These are phyloP conservation scores for Diaporthe citri DNA, from an alignment of 2,329 filamentous ascomycete species.

Conservation along the genomic window DNA sequence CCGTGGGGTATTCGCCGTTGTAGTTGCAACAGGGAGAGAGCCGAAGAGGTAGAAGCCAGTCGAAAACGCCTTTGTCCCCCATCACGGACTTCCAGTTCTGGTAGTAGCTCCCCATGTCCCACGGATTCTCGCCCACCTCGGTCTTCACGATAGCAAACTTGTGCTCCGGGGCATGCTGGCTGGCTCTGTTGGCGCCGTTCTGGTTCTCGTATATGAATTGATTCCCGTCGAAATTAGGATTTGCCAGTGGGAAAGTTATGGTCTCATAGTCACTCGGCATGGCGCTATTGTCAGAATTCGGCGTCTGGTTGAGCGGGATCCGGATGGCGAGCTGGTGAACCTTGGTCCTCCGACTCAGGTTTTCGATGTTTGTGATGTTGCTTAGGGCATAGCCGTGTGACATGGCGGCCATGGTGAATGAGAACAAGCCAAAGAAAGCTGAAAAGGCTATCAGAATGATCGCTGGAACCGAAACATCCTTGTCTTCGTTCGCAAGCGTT, in stretches of 20 bases:
- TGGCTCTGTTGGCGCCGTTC: conserved; percentile 19
- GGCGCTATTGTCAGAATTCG: conserved; percentile 3
- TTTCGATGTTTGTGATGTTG: conserved; percentile 90
- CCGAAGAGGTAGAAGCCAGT: conserved; percentile 86
- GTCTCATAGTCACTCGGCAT: conserved; percentile 55
- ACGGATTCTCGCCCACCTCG: conserved; percentile 83
- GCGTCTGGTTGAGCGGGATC: conserved; percentile 61
- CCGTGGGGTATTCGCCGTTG: conserved; percentile 35
- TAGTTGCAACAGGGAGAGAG: conserved; percentile 73
- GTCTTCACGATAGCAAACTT: conserved; percentile 83
- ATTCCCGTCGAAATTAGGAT: conserved; percentile 40
- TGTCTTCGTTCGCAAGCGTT: conserved; percentile 60
- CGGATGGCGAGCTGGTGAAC: conserved; percentile 82
- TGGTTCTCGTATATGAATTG: conserved; percentile 42
- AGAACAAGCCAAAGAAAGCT: conserved; percentile 84
- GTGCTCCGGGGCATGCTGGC: conserved; percentile 40
- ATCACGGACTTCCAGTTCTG: conserved; percentile 85
- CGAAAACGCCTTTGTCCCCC: conserved; percentile 71
- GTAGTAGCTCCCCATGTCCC: conserved; percentile 77
- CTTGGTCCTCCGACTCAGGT: conserved; percentile 70
- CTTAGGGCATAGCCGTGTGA: conserved; percentile 76
- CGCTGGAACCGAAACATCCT: conserved; percentile 68
- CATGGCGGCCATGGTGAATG: conserved; percentile 80
- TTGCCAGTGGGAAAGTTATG: conserved; percentile 70
- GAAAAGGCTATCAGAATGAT: conserved; percentile 76